A percentile compares a stretch with the other conserved stretches of the same genome.
Conservation (phyloP, 116 monocot genomes). For the Trichopus zeylanicus region DNA sequence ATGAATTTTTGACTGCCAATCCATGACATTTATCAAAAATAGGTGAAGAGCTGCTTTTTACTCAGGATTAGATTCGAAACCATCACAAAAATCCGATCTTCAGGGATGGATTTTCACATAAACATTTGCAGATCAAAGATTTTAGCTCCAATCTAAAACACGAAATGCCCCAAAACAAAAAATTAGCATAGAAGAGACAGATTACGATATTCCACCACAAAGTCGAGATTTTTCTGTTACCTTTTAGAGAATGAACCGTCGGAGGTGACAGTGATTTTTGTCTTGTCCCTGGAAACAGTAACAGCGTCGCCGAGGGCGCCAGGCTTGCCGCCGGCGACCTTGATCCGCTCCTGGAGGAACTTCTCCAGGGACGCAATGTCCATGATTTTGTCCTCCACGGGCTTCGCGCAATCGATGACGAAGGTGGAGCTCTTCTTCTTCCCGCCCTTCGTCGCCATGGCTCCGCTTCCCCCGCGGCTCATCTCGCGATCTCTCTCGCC, state of each 20-base stretch:
- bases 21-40: too few species aligned
- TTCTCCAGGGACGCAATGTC: slow-evolving; percentile 85
- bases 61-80: too few species aligned
- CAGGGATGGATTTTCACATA: too few species aligned
- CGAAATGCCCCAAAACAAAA: too few species aligned
- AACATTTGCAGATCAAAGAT: too few species aligned
- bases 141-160: too few species aligned
- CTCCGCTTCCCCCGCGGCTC: slow-evolving; percentile 21
- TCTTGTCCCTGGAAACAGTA: slow-evolving; percentile 47
- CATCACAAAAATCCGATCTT: too few species aligned
- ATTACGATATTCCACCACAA: neutral
- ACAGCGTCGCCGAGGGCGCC: slow-evolving; percentile 58
- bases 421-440: slow-evolving; percentile 63
- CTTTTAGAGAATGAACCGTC: slow-evolving; percentile 72
- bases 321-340: slow-evolving; percentile 73
- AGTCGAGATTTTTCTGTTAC: slow-evolving; percentile 13
- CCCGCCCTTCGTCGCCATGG: slow-evolving; percentile 20
- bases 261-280: slow-evolving; percentile 62
- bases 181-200: too few species aligned
- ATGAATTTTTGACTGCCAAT: too few species aligned
- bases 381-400: slow-evolving; percentile 91
- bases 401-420: slow-evolving; percentile 74
- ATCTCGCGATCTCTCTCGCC: slow-evolving; percentile 10
- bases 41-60: too few species aligned
- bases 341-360: slow-evolving; percentile 86